These are phyloP conservation scores for Suhomyces guaymorum DNA, from an alignment of 1,139 yeast species.

Conservation along the genomic window DNA sequence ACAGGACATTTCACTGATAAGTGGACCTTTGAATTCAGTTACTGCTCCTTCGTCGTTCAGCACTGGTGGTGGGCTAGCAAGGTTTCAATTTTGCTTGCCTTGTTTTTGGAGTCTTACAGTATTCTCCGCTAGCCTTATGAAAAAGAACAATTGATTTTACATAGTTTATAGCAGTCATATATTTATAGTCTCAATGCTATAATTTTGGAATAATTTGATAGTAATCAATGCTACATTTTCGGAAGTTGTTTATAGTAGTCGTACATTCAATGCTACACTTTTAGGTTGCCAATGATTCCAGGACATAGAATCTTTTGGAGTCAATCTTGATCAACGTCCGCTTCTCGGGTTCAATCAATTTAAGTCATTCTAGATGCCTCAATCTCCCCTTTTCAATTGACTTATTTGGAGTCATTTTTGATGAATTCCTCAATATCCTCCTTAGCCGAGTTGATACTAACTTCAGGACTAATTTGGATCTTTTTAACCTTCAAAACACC, in stretches of 20 bases:
- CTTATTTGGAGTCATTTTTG: conserved; percentile 1
- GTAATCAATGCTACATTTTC: no score
- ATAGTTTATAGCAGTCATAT: neutral
- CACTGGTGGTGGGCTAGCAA: conserved; percentile 96
- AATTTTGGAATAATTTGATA: no score
- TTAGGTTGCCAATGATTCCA: no score
- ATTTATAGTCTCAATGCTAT: no score
- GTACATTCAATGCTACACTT: no score
- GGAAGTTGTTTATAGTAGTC: no score
- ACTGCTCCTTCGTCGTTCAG: conserved; percentile 85
- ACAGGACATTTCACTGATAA: conserved; percentile 58
- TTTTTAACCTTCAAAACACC: conserved; percentile 69
- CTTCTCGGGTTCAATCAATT: no score
- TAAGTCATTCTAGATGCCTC: no score
- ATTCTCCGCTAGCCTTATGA: conserved; percentile 10
- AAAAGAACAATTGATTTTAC: neutral
- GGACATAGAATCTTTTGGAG: no score
- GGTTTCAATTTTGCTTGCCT: conserved; percentile 49
- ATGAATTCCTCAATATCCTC: conserved; percentile 47
- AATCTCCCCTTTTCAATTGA: no score
- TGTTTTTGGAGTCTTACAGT: conserved; percentile 38
- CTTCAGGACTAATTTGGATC: conserved; percentile 77
- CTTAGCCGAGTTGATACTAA: conserved; percentile 64
- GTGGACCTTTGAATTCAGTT: conserved; percentile 69
- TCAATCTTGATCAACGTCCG: no score